Base-by-base conservation (phyloP, 2,329 filamentous ascomycete species). In the Coleophoma eucalyptorum region DNA sequence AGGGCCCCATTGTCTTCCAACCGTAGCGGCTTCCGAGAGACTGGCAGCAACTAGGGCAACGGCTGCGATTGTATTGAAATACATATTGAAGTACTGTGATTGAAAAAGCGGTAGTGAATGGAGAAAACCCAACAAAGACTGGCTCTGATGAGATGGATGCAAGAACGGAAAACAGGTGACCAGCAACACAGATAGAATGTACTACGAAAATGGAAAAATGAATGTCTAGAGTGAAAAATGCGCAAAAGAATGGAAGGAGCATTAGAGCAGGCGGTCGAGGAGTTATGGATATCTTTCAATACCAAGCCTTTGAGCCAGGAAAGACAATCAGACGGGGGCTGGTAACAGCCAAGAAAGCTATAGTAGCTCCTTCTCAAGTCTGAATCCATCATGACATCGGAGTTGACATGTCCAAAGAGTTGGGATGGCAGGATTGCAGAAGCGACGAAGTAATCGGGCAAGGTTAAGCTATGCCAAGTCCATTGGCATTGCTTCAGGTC, bases 401-500 rank as follows among this genome's bases (percentile, higher is more conserved):
- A 5, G 13, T 38, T 38, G 35, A 38, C 35, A 8, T 38, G 35
- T 15, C 35, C 35, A 38, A 38, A 38, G 35, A 38, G 3, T 38
- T 38, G 16, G 35, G 35, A 38, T 38, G 35, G 13, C 35, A 38
- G 35, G 12, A 38, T 8, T 6, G 6, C 3, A 26, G 3, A 26
- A 26, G 26, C 26, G 35, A 38, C 13, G 35, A 12, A 38, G 35
- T 18, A 2, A 2, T 38, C 42, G 16, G 41, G 31, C 48, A 21
- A 41, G 49, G 32, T 38, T 42, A 43, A 18, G 20, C 19, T 51
- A 16, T 43, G 48, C 48, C 50, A 50, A 51, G 49, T 53, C 50
- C 49, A 43, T 45, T 46, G 51, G 44, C 32, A 47, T 48, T 55
- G 54, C 54, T 55, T 55, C 54, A 55, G 21, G 43, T 53, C 20